These are phyloP conservation scores for Blumeria graminis DNA, from an alignment of 2,329 filamentous ascomycete species.

Conservation along the genomic window DNA sequence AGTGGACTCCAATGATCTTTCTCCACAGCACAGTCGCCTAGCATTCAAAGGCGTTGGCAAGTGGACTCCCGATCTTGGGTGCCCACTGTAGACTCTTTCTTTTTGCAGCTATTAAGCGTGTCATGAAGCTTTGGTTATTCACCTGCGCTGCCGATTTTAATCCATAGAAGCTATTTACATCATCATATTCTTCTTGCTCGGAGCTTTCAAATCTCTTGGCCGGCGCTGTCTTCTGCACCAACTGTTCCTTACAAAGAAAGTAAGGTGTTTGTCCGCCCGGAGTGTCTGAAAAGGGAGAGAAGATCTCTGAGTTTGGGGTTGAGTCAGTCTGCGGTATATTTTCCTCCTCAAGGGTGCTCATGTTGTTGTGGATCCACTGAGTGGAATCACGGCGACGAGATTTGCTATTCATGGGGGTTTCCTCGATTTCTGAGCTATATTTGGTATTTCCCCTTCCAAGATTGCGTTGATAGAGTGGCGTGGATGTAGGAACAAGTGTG, in stretches of 20 bases:
- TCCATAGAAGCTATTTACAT: neutral
- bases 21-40: too few relatives aligned
- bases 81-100: conserved; percentile 59
- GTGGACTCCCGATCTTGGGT: conserved; percentile 48
- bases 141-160: neutral
- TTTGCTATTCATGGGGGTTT: conserved; percentile 12
- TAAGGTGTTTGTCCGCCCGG: conserved; percentile 15
- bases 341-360: neutral
- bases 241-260: conserved; percentile 12
- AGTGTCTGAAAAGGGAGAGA: conserved; percentile 14
- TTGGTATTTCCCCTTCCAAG: neutral
- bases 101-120: conserved; percentile 38
- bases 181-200: conserved; percentile 5
- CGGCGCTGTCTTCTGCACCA: conserved; percentile 15
- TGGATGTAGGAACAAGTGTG: conserved; percentile 25
- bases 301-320: conserved; percentile 5
- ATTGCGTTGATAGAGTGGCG: conserved; percentile 7
- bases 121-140: conserved; percentile 24
- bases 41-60: conserved; percentile 24
- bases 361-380: conserved; percentile 15
- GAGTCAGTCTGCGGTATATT: conserved; percentile 6
- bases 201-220: conserved; percentile 9
- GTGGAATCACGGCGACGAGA: conserved; percentile 12
- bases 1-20: too few relatives aligned
- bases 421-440: conserved; percentile 5